Evolutionary conservation across 805 yeast genomes (phyloP).

Genomic region (Pichia deserticola): DNA sequence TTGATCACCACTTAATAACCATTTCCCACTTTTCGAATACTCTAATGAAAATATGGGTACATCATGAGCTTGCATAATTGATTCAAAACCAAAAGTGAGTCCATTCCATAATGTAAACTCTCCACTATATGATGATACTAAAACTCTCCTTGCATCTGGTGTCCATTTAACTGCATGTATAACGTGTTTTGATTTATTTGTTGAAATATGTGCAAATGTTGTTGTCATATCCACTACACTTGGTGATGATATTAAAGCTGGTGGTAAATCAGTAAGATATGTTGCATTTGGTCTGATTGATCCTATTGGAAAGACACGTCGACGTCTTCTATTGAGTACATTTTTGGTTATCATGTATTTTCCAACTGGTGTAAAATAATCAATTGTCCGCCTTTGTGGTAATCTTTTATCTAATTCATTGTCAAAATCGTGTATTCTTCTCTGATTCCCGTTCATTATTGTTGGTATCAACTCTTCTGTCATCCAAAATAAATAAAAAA

Average conservation of each 20-base stretch:
- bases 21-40: slow-evolving; percentile 86
- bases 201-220: slow-evolving; percentile 83
- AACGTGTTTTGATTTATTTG: slow-evolving; percentile 87
- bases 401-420: slow-evolving; percentile 1
- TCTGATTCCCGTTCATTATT: neutral
- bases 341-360: slow-evolving; percentile 47
- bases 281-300: slow-evolving; percentile 61
- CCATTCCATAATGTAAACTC: slow-evolving; percentile 98
- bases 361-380: slow-evolving; percentile 70
- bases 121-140: slow-evolving; percentile 88
- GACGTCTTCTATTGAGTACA: slow-evolving; percentile 33
- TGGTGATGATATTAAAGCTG: slow-evolving; percentile 44
- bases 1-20: slow-evolving; percentile 92
- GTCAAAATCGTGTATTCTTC: neutral
- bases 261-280: slow-evolving; percentile 54
- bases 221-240: slow-evolving; percentile 60
- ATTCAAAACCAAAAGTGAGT: slow-evolving; percentile 87
- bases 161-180: slow-evolving; percentile 92
- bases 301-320: slow-evolving; percentile 34
- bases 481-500: neutral
- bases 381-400: slow-evolving; percentile 59
- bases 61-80: slow-evolving; percentile 98
- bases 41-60: slow-evolving; percentile 70
- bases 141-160: slow-evolving; percentile 85
- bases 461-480: neutral